Evolutionary conservation across 2,329 filamentous ascomycete genomes (phyloP), one percentile per base, ranked within the genome.

Genomic region (Fusarium sp.): DNA sequence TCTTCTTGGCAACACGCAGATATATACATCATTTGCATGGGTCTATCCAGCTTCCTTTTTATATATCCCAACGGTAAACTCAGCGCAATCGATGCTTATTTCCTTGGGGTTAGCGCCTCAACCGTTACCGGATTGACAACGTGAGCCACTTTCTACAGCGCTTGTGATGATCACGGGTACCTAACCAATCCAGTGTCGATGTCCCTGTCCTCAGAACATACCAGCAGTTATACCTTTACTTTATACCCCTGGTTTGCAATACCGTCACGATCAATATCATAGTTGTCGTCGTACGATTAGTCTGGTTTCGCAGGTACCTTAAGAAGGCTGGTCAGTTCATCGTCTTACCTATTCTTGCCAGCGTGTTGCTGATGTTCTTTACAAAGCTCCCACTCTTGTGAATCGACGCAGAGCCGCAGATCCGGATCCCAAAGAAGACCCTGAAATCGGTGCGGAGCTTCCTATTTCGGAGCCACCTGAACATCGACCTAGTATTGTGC

Each of bases 41-140:
- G 73, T 45, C 25, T 76, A 24, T 51, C 67, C 34, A 71, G 70
- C 56, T 65, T 76, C 38, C 22, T 44, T 15, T 54, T 73, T 20
- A 53, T 76, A 27, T 75, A 70, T 24, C 74, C 74, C 2, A 65
- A 55, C 18, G 72, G 74, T 30, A 75, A 75, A 20, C 51, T 76
- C 46, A 65, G 46, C 32, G 81, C 80, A 1, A 76, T 85, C 22
- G 84, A 87, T 76, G 80, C 83, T 24, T 85, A 82, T 73, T 84
- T 86, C 74, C 83, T 86, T 40, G 84, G 84, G 18, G 81, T 79
- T 62, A 86, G 84, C 70, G 80, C 80, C 3, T 82, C 82, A 1
- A 87, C 85, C 8, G 83, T 84, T 67, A 85, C 84, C 1, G 85
- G 85, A 0, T 74, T 87, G 25, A 86, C 86, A 66, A 81, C 83